Percentiles rank a stretch among this genome's conserved stretches.
Conservation (phyloP, 2,329 filamentous ascomycete genomes). For the Penicillium occitanis region DNA sequence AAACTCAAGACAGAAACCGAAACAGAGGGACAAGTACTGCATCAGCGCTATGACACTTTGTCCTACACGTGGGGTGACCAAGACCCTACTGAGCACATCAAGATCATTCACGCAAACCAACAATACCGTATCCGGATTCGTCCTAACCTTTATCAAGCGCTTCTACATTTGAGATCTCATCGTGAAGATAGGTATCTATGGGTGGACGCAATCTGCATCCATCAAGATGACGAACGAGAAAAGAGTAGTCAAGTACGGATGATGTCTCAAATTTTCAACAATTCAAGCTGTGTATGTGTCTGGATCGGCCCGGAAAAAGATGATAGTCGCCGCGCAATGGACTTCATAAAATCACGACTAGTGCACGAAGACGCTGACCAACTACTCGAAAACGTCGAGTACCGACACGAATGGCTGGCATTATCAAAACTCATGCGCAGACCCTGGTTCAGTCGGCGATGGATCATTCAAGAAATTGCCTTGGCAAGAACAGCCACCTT, state of each 20-base stretch:
- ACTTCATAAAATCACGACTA: slow-evolving; percentile 8
- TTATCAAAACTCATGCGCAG: slow-evolving; percentile 18
- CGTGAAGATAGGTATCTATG: slow-evolving; percentile 21
- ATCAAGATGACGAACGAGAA: slow-evolving; percentile 25
- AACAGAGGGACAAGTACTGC: background rate
- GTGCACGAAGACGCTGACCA: slow-evolving; percentile 9
- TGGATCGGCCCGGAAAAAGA: slow-evolving; percentile 26
- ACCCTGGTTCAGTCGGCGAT: slow-evolving; percentile 23
- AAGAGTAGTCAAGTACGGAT: slow-evolving; percentile 27
- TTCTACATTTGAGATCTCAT: slow-evolving; percentile 6
- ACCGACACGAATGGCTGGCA: slow-evolving; percentile 11
- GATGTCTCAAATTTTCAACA: slow-evolving; percentile 27
- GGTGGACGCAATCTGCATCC: slow-evolving; percentile 29
- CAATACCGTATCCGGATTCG: slow-evolving; percentile 10
- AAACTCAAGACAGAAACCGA: background rate
- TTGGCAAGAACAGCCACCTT: slow-evolving; percentile 24
- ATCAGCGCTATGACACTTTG: slow-evolving; percentile 23
- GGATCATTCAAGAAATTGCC: slow-evolving; percentile 25
- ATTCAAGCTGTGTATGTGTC: slow-evolving; percentile 26
- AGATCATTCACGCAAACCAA: slow-evolving; percentile 16
- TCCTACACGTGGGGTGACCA: slow-evolving; percentile 26
- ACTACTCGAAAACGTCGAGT: background rate
- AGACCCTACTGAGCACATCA: slow-evolving; percentile 7
- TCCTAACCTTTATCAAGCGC: slow-evolving; percentile 6
- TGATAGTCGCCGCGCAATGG: slow-evolving; percentile 8